Evolutionary conservation across 352 stramenopile species (phyloP), one percentile per base, ranked within the genome.

Genomic region (Phytophthora sansomeana): DNA sequence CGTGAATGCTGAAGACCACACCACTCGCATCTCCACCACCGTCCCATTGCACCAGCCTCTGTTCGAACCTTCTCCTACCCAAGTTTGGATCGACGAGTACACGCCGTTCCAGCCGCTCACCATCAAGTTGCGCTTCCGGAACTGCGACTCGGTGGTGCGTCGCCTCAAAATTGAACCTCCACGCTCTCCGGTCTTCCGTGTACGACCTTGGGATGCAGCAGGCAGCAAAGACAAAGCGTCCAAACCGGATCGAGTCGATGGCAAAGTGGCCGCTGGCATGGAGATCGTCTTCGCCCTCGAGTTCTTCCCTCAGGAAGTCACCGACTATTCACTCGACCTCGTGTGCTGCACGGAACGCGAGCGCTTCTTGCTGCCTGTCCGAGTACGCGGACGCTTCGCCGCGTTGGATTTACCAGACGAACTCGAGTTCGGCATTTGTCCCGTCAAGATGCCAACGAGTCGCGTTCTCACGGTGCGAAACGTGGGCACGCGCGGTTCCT

Each of bases 271-370:
- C 0, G 81, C 96, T 1, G 96, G 96, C n/a, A 98, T 98, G 92
- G 92, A 98, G 50, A 74, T 97, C 17, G 78, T 64, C 56, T 99
- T 97, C 69, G 58, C 81, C 33, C 82, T 99, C 14, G 93, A 91
- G 38, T 98, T 99, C 63, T 82, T 76, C 11, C 92, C 94, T 2
- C 90, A 98, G 51, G 92, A 98, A 58, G 68, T 97, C 44, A 78
- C 72, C 6, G 91, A 98, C 26, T 97, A 98, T 58, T 69, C 80
- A 0, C 57, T 93, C 13, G 94, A 98, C 26, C 79, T 99, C 32
- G 79, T 98, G n/a, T 98, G 92, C 64, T 87, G 79, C 54, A 99
- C 96, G 1, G 95, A 99, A 68, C 81, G 96, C 16, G 95, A 98
- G 70, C 95, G 93, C n/a, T 99, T 99, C 58, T 36, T 97, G 29